Evolutionary conservation across 1,284 basidiomycete genomes (phyloP).

Genomic region (Ganoderma sinense): DNA sequence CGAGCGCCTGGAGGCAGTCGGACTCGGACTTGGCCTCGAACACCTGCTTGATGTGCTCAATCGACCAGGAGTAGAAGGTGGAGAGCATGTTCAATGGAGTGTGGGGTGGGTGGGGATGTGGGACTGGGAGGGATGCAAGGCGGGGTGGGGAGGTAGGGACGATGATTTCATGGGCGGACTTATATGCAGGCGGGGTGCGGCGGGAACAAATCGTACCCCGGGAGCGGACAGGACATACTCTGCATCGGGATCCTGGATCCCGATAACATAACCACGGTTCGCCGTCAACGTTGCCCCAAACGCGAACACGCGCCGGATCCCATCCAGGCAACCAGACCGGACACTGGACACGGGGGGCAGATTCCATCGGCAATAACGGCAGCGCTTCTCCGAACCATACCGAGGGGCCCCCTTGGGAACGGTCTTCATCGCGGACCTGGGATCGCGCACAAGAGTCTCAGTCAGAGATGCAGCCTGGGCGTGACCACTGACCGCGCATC

Average conservation of each 20-base stretch:
- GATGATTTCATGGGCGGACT: conserved; percentile 16
- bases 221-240: conserved; percentile 11
- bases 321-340: conserved; percentile 13
- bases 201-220: conserved; percentile 4
- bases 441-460: not conserved
- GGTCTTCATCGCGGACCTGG: not conserved
- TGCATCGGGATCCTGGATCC: conserved; percentile 17
- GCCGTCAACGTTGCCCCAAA: conserved; percentile 12
- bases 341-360: conserved; percentile 6
- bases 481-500: not conserved
- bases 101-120: conserved; percentile 2
- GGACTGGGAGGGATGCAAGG: not conserved
- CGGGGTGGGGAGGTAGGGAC: conserved; percentile 1
- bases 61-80: conserved; percentile 61
- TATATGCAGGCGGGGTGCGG: conserved; percentile 19
- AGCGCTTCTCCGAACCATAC: conserved; percentile 1
- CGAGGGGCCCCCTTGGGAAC: not conserved
- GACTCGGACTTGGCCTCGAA: conserved; percentile 59
- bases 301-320: conserved; percentile 12
- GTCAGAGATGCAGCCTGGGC: too few species aligned
- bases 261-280: conserved; percentile 24
- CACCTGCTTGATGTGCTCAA: conserved; percentile 54
- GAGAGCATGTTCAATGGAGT: conserved; percentile 40
- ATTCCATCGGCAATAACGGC: conserved; percentile 7
- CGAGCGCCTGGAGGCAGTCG: conserved; percentile 52